Evolutionary conservation across 352 stramenopile genomes (phyloP), one percentile per base, ranked within the genome.

Genomic region (Phytophthora capsici): DNA sequence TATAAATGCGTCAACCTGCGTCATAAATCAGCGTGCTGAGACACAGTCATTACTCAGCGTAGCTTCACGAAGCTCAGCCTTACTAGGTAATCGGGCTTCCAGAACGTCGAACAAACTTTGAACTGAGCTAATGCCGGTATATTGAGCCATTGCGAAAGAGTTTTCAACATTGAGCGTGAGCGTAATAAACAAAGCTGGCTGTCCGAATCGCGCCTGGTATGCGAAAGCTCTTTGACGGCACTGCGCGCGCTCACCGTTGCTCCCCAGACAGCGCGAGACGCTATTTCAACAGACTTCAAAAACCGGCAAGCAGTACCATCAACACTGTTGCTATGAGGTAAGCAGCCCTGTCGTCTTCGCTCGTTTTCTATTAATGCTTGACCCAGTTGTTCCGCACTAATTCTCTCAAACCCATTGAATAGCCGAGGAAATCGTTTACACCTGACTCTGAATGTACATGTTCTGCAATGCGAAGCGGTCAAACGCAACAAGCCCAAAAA

Each of bases 141-240:
- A 52, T 5, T 58, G 52, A 2, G 34, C 40, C 1, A 51, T 17
- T 7, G 30, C 52, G 2, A 51, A 41, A 2, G 52, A 45, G 8
- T 44, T 51, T 12, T 40, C 38, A 6, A 22, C 23, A 4, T 60
- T 60, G 1, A 28, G 52, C 3, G 52, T 60, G 2, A 51, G 12
- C 0, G 52, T 60, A 4, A 60, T 28, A 22, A 60, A 60, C 3
- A 60, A 25, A 23, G 38, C 40, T 2, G 52, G 52, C 16, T 44
- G 37, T 14, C 37, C 37, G 13, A 44, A 44, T 22, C 37, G n/a
- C 0, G 16, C n/a, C 37, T 14, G 40, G n/a, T 20, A 49, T 1
- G 40, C 32, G 51, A 60, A 34, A 1, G 38, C 26, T n/a, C 30
- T 22, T 25, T 17, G 38, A 22, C 40, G 7, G 12, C 22, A 60